These are phyloP conservation scores for Chrysoporthe cubensis DNA, from an alignment of 2,329 filamentous ascomycete genomes.

Conservation along the genomic window DNA sequence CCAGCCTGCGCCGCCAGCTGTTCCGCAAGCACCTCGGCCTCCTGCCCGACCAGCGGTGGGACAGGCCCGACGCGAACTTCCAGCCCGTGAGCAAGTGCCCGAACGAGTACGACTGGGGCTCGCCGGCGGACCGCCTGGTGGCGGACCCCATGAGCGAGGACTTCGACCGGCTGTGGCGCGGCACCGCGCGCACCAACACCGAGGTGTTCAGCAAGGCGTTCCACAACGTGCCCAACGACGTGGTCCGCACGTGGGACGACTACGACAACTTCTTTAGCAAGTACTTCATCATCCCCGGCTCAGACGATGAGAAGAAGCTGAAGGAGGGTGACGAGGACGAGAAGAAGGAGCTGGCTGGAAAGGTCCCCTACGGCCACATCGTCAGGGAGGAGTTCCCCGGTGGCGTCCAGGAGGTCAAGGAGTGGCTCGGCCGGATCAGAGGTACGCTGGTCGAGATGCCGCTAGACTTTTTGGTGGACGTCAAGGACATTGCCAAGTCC, in stretches of 20 bases:
- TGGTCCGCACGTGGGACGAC: slow-evolving; percentile 70
- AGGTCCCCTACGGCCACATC: slow-evolving; percentile 85
- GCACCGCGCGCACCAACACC: slow-evolving; percentile 76
- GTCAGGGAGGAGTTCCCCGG: slow-evolving; percentile 77
- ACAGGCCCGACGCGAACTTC: slow-evolving; percentile 72
- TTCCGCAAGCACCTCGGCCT: slow-evolving; percentile 93
- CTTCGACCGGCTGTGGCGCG: slow-evolving; percentile 74
- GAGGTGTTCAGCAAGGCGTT: slow-evolving; percentile 81
- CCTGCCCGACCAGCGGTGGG: slow-evolving; percentile 73
- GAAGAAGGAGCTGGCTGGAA: slow-evolving; percentile 50
- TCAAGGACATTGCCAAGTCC: slow-evolving; percentile 82
- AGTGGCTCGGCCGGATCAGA: slow-evolving; percentile 66
- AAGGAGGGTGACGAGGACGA: slow-evolving; percentile 53
- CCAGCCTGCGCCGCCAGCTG: slow-evolving; percentile 80
- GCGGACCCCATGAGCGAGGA: slow-evolving; percentile 71
- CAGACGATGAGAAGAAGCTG: slow-evolving; percentile 45
- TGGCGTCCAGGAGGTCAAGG: slow-evolving; percentile 74
- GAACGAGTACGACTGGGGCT: slow-evolving; percentile 76
- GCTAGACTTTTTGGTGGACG: slow-evolving; percentile 79
- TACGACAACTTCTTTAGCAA: slow-evolving; percentile 73
- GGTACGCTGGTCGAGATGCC: slow-evolving; percentile 89
- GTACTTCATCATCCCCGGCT: slow-evolving; percentile 64
- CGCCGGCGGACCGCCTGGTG: slow-evolving; percentile 69
- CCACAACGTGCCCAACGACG: slow-evolving; percentile 74
- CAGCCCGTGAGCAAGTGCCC: slow-evolving; percentile 70